phyloP scores from a whole-genome alignment of 257 asterid species.

The Fraxinus americana region DNA sequence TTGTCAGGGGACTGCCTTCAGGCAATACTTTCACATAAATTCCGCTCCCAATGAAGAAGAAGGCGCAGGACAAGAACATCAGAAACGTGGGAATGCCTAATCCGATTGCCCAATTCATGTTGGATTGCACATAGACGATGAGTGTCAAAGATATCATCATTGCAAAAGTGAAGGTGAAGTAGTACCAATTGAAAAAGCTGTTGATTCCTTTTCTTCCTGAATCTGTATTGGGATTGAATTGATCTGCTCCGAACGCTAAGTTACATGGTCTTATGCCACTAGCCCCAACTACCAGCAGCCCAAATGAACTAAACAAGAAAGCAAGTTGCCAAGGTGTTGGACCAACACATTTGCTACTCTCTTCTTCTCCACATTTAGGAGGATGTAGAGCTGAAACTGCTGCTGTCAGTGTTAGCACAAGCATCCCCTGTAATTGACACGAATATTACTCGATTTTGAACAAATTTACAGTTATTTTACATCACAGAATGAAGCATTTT shows the following conservation, averaged over 20 bases:
- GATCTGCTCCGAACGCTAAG: slow-evolving; percentile 59
- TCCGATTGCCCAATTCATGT: slow-evolving; percentile 50
- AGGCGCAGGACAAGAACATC: slow-evolving; percentile 46
- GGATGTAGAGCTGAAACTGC: slow-evolving; percentile 41
- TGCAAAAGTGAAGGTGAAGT: slow-evolving; percentile 58
- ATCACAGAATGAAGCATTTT: not conserved
- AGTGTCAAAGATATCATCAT: slow-evolving; percentile 49
- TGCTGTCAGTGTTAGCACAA: slow-evolving; percentile 52
- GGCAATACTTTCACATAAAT: slow-evolving; percentile 46
- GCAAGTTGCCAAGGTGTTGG: slow-evolving; percentile 38
- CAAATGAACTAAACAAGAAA: slow-evolving; percentile 34
- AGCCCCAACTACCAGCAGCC: slow-evolving; percentile 40
- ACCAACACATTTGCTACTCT: slow-evolving; percentile 22
- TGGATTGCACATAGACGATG: slow-evolving; percentile 51
- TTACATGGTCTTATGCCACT: slow-evolving; percentile 64
- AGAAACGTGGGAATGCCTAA: slow-evolving; percentile 48
- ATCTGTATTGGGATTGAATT: slow-evolving; percentile 49
- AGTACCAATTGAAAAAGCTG: slow-evolving; percentile 62
- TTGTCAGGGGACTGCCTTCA: slow-evolving; percentile 49
- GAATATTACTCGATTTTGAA: not conserved
- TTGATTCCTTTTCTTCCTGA: slow-evolving; percentile 47
- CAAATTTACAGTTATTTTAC: not conserved
- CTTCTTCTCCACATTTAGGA: slow-evolving; percentile 25
- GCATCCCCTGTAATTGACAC: slow-evolving; percentile 44
- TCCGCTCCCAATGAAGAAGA: slow-evolving; percentile 48